Evolutionary conservation across 345 rosid species (phyloP), one percentile per base, ranked within the genome.

Genomic region (Eucalyptus marginata): DNA sequence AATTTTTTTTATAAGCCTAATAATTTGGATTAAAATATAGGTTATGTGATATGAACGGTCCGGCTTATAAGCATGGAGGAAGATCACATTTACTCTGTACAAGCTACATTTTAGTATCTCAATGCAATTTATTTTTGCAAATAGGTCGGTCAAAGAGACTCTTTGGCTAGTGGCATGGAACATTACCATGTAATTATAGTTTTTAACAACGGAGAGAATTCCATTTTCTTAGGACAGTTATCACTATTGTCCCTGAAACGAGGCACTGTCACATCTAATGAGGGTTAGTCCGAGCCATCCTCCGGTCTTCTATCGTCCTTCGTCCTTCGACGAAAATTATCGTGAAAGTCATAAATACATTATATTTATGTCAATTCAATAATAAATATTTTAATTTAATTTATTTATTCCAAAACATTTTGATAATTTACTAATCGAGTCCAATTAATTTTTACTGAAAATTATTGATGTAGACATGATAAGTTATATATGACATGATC

Each of bases 401-500:
- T 18, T 3, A 52, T 7, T 52, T 52, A 18, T 52, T 7, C 2
- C 0, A 7, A 52, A 3, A 1, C 1, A 0, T 50, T 16, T 18
- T 52, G 24, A 18, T 0, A 52, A 52, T 52, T 52, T 18, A 52
- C 9, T 4, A 20, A 52, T 20, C 20, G 10, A 52, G 1, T 52
- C 0, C 4, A 1, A 52, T 52, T 4, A 52, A 52, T 52, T 18
- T 4, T 52, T 7, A 52, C 0, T 17, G 0, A 52, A 3, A 52
- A 52, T 18, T 7, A 3, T 52, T 18, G 2, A 52, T 0, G 2
- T 52, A 4, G 2, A 52, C 25, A 52, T 52, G 1, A 52, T 3
- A 2, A 0, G 1, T 4, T 5, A 52, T 52, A 18, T 52, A 18
- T 52, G 1, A 52, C 25, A 52, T 52, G 25, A 20, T 0, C 2